Evolutionary conservation across 2,329 filamentous ascomycete species (phyloP).

Genomic region (Aspergillus cejpii): DNA sequence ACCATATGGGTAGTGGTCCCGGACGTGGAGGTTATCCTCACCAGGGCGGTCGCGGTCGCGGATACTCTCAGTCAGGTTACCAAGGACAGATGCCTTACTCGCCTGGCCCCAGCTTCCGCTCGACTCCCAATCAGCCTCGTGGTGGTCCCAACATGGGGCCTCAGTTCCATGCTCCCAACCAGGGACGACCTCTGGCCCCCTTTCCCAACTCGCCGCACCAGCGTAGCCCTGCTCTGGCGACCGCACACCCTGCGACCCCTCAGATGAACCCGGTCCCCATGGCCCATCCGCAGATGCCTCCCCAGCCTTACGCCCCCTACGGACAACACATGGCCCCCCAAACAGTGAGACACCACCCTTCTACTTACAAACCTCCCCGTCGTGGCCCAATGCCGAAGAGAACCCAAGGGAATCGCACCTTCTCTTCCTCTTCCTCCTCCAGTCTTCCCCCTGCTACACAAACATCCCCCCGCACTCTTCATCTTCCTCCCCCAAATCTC

Average conservation of each 20-base stretch:
- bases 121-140: slow-evolving; percentile 46
- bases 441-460: slow-evolving; percentile 15
- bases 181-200: slow-evolving; percentile 39
- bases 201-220: slow-evolving; percentile 62
- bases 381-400: slow-evolving; percentile 33
- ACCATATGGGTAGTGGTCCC: slow-evolving; percentile 47
- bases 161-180: slow-evolving; percentile 44
- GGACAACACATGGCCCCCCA: slow-evolving; percentile 52
- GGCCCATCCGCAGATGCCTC: slow-evolving; percentile 57
- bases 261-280: slow-evolving; percentile 67
- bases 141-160: slow-evolving; percentile 48
- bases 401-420: slow-evolving; percentile 25
- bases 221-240: slow-evolving; percentile 59
- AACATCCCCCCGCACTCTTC: slow-evolving; percentile 14
- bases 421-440: slow-evolving; percentile 20
- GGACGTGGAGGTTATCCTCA: slow-evolving; percentile 50
- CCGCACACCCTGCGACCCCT: slow-evolving; percentile 62
- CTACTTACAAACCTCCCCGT: slow-evolving; percentile 22
- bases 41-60: slow-evolving; percentile 52
- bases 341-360: slow-evolving; percentile 52
- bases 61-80: slow-evolving; percentile 49
- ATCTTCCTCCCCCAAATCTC: slow-evolving; percentile 48
- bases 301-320: slow-evolving; percentile 53
- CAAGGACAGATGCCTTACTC: slow-evolving; percentile 50
- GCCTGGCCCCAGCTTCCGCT: slow-evolving; percentile 49